Conservation (phyloP, 73 alveolate genomes). For the Uronychia binucleata region DNA sequence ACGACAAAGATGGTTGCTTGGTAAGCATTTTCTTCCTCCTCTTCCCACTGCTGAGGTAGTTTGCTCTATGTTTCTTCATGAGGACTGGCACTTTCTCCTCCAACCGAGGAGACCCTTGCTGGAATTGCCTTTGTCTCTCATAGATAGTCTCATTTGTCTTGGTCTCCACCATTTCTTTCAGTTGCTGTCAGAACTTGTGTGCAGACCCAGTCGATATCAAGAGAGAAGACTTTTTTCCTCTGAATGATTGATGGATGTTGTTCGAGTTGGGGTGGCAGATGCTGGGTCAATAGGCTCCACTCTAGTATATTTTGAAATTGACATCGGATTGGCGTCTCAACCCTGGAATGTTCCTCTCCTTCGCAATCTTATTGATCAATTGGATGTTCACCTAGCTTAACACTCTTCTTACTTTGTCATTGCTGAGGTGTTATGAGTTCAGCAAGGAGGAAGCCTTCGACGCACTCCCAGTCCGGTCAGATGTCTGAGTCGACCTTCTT, state of each 20-base stretch:
- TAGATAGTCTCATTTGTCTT: background rate
- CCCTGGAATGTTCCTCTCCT: background rate
- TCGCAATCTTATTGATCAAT: background rate
- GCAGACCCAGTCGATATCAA: background rate
- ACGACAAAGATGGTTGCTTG: background rate
- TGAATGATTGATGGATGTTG: too few species aligned
- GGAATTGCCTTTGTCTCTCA: background rate
- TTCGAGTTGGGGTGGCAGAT: background rate
- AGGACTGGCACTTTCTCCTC: background rate
- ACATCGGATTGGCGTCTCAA: background rate
- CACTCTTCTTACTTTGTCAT: too few species aligned
- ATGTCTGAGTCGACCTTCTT: too few species aligned
- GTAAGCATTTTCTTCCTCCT: background rate
- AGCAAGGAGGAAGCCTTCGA: too few species aligned
- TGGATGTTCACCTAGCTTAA: background rate
- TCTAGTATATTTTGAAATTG: background rate
- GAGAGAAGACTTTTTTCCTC: too few species aligned
- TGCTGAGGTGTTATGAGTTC: too few species aligned
- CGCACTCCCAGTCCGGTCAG: too few species aligned
- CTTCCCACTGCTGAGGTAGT: background rate
- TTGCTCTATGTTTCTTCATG: background rate
- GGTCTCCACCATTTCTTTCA: background rate
- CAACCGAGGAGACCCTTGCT: background rate
- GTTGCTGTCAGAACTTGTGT: too few species aligned
- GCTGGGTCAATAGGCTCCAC: background rate